phyloP scores from a whole-genome alignment of 495 filamentous ascomycete species.

The Rhypophila decipiens region DNA sequence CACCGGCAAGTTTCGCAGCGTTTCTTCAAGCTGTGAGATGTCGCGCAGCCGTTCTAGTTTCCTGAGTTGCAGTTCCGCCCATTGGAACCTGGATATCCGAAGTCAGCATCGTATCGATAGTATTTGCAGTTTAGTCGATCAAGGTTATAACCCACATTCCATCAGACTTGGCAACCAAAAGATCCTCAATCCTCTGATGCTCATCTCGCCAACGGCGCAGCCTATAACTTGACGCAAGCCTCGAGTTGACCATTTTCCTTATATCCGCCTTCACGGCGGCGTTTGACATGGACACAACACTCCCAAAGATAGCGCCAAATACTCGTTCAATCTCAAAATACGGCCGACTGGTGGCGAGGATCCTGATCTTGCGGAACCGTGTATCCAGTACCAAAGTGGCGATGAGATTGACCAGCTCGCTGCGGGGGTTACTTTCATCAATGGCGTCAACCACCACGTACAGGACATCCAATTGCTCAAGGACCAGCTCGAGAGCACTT shows the following conservation, averaged over 20 bases:
- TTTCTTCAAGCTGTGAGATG: constrained; percentile 12
- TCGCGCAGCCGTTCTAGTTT: constrained; percentile 20
- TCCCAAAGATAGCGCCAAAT: background rate
- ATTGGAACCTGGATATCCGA: constrained; percentile 22
- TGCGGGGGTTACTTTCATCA: constrained; percentile 23
- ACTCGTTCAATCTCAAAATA: constrained; percentile 29
- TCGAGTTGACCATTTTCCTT: constrained; percentile 17
- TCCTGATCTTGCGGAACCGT: constrained; percentile 27
- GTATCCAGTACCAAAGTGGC: constrained; percentile 12
- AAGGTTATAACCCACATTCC: too few relatives aligned
- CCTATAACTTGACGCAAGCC: constrained; percentile 6
- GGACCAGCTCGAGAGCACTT: constrained; percentile 2
- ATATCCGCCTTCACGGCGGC: constrained; percentile 28
- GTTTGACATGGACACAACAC: constrained; percentile 30
- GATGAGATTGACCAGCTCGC: constrained; percentile 14
- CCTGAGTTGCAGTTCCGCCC: constrained; percentile 40
- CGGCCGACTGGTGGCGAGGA: constrained; percentile 36
- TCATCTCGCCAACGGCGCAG: constrained; percentile 17
- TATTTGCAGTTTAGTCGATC: constrained; percentile 24
- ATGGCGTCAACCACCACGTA: constrained; percentile 29
- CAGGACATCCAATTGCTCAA: constrained; percentile 5
- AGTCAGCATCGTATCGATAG: too few relatives aligned
- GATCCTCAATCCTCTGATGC: constrained; percentile 11
- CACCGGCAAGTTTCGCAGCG: constrained; percentile 28
- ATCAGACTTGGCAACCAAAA: too few relatives aligned